These are phyloP conservation scores for Sechiopsis laciniata DNA, from an alignment of 306 rosid species.

Conservation along the genomic window DNA sequence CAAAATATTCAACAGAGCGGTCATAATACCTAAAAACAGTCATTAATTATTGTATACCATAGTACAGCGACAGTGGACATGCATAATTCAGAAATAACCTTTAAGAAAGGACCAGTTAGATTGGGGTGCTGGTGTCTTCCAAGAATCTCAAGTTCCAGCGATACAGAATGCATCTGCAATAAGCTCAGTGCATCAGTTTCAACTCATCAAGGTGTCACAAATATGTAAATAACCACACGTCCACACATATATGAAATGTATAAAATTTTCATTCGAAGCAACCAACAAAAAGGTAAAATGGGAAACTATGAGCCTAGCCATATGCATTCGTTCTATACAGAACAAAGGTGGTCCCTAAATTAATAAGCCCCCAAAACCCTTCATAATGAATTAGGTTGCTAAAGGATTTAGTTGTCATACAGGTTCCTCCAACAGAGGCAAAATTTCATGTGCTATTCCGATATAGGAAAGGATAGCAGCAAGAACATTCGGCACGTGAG, in stretches of 20 bases:
- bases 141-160: slow-evolving; percentile 87
- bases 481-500: slow-evolving; percentile 74
- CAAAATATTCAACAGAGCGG: neutral
- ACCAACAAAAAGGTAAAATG: slow-evolving; percentile 10
- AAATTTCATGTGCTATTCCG: slow-evolving; percentile 81
- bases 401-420: slow-evolving; percentile 33
- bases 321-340: neutral
- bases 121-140: slow-evolving; percentile 91
- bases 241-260: neutral
- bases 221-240: neutral
- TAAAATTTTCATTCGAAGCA: neutral
- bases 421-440: slow-evolving; percentile 90
- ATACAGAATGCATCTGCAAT: slow-evolving; percentile 73
- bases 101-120: slow-evolving; percentile 69
- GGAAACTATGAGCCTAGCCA: neutral
- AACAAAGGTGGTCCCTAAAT: neutral
- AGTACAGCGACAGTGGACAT: neutral
- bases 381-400: slow-evolving; percentile 5
- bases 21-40: neutral
- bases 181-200: slow-evolving; percentile 26
- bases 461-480: slow-evolving; percentile 80
- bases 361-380: neutral
- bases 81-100: slow-evolving; percentile 38
- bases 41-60: slow-evolving; percentile 2
- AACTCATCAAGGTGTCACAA: neutral